Evolutionary conservation across 2,329 filamentous ascomycete genomes (phyloP).

Genomic region (Penicillium sp.): DNA sequence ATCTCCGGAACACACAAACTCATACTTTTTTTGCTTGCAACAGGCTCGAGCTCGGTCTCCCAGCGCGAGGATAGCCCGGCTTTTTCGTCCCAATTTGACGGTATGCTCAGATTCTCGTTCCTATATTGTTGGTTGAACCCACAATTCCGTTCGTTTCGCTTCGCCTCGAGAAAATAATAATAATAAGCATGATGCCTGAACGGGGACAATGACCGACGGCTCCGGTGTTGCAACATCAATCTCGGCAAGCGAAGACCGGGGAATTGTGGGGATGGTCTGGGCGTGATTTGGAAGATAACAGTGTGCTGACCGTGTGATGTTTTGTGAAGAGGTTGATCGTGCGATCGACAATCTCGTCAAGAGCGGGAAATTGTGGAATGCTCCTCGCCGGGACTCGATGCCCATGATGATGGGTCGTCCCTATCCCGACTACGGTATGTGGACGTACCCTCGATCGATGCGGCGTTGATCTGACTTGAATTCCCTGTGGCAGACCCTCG

Average conservation of each 20-base stretch:
- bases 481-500: conserved; percentile 62
- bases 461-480: conserved; percentile 26
- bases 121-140: background rate
- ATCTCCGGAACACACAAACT: conserved; percentile 1
- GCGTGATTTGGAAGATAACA: background rate
- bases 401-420: conserved; percentile 61
- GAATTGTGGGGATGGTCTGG: background rate
- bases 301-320: conserved; percentile 23
- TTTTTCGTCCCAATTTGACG: conserved; percentile 85
- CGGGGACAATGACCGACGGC: background rate
- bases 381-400: conserved; percentile 75
- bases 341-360: conserved; percentile 94
- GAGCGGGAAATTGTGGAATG: conserved; percentile 87
- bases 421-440: conserved; percentile 62
- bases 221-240: background rate
- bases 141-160: conserved; percentile 1
- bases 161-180: background rate
- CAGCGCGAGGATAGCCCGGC: conserved; percentile 73
- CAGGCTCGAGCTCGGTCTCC: conserved; percentile 73
- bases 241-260: background rate
- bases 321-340: conserved; percentile 78
- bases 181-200: background rate
- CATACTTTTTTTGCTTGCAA: conserved; percentile 4
- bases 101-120: conserved; percentile 53
- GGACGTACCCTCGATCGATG: conserved; percentile 28